A percentile compares a stretch with the other conserved stretches of the same genome.
Conservation (phyloP, 345 rosid genomes). For the Psidium friedrichsthalianum region DNA sequence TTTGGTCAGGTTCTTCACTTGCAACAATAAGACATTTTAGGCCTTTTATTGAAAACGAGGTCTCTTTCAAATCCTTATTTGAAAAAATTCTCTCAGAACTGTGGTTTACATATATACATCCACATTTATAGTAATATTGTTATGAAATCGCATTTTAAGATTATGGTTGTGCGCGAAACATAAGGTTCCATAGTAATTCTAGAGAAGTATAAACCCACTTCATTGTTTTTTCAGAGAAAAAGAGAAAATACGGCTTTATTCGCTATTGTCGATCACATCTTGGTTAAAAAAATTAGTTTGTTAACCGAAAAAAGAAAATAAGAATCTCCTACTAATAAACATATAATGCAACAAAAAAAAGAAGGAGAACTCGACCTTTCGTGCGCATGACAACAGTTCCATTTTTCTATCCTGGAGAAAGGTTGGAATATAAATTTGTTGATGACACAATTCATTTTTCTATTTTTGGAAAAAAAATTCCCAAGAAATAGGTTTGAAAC, state of each 20-base stretch:
- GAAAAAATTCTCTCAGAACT: too few relatives aligned
- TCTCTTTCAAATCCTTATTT: too few relatives aligned
- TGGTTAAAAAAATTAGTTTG: neutral
- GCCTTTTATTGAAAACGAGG: too few relatives aligned
- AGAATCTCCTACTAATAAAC: neutral
- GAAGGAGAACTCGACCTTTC: accelerated
- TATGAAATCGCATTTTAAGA: neutral
- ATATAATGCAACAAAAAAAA: neutral
- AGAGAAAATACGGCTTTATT: neutral
- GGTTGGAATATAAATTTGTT: too few relatives aligned
- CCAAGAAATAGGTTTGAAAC: too few relatives aligned
- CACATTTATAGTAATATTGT: neutral
- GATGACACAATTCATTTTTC: too few relatives aligned
- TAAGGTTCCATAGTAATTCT: neutral
- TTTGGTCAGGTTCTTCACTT: too few relatives aligned
- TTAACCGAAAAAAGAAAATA: neutral
- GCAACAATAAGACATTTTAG: too few relatives aligned
- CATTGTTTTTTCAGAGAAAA: neutral
- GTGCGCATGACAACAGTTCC: too few relatives aligned
- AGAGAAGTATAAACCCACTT: neutral
- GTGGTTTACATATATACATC: neutral
- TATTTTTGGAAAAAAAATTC: too few relatives aligned
- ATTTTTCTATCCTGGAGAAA: too few relatives aligned
- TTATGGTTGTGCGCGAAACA: neutral
- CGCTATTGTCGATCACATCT: neutral